Evolutionary conservation across 2,329 filamentous ascomycete species (phyloP), one percentile per base, ranked within the genome.

Genomic region (Diaporthe vexans): DNA sequence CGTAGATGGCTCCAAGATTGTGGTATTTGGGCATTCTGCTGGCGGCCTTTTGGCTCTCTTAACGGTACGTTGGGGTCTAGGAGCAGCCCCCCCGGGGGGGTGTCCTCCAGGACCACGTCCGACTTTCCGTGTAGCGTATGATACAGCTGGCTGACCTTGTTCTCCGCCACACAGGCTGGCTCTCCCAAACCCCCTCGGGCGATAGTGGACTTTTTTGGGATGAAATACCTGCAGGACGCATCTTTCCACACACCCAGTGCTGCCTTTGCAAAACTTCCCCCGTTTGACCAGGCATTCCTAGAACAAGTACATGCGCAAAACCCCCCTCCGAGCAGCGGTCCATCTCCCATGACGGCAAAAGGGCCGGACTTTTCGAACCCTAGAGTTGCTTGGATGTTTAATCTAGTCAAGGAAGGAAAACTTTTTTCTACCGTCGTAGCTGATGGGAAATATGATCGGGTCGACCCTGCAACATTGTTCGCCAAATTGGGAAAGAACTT

Each of bases 391-490:
- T 63, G 59, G 37, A 63, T 63, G 59, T 63, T 46, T 15, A 63
- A 63, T 15, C 40, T 46, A 2, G 59, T 48, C 24, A 63, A 33
- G 9, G 40, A 63, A 15, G 40, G 59, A 0, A 48, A 46, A 26
- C 40, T 21, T 4, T 63, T 48, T 6, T 29, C 59, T 17, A 48
- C 59, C 56, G 56, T 59, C 15, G 35, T 59, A 2, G 33, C 35
- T 10, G 35, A 40, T 13, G 37, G 17, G 11, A 29, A 33, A 17
- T 48, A 63, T 19, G 17, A 48, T 33, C 40, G 37, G 9, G 40
- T 63, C 24, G 59, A 63, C 24, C 59, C 37, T 46, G 59, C 59
- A 48, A 63, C 40, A 8, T n/a, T 48, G 59, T 46, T 48, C 24
- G 40, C 37, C 24, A 19, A 15, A n/a, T 4, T 21, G 17, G 37